Base-by-base conservation (phyloP, 495 filamentous ascomycete species). In the Ascodesmis nigricans region DNA sequence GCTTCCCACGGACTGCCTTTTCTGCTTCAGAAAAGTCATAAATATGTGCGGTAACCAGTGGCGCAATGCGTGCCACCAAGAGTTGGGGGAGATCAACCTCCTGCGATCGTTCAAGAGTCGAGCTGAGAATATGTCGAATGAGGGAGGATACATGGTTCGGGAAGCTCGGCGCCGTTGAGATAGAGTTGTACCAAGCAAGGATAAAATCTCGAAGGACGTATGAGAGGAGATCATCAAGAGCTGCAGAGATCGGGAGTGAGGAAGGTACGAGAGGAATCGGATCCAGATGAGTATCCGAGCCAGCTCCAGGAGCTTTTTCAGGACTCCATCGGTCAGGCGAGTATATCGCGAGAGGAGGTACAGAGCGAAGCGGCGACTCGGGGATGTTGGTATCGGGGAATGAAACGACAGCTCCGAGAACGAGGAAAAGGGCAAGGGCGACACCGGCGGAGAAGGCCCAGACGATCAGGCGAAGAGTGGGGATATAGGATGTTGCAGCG, bases 21-120 rank as follows among this genome's bases (percentile, higher is more conserved):
- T 99, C 90, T 6, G 90, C 90, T 29, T 90, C 69, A 46, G 80
- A 79, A 47, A 91, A 91, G 39, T 91, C 75, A 40, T 69, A 77
- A 39, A 99, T 67, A 53, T 99, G 90, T 3, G 69, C 63, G n/a
- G 87, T 93, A 37, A 99, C 48, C 35, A 92, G 70, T 14, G 90
- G 90, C 30, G 91, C 71, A 26, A 95, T 64, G 13, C 75, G 67
- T 30, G 73, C 78, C 5, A 83, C 77, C 14, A 75, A 58, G 30
- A 90, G 55, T 33, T 83, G 79, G 29, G 83, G 71, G 14, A 91
- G 48, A 54, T 99, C 90, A 37, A 78, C 56, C 8, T 63, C 59
- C 26, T 72, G 57, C 10, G 91, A 48, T 38, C 75, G 63, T 44
- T 78, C 72, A 29, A 66, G 63, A 26, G 95, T 58, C 30, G 63